Base-by-base conservation (phyloP, 345 rosid species). In the Hibiscus trionum region DNA sequence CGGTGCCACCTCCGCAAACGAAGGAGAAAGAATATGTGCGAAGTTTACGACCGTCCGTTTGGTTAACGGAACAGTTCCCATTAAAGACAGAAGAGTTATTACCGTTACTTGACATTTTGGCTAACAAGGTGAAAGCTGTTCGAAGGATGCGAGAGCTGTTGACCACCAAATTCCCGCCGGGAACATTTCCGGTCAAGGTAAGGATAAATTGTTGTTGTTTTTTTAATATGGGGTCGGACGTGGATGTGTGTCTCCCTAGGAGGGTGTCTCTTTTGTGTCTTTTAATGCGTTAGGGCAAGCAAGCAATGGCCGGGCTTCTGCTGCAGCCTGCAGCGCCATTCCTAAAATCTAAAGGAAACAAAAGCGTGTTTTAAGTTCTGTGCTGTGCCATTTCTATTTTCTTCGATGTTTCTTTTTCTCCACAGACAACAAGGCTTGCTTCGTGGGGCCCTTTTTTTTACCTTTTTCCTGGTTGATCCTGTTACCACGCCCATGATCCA, bases 111-210 rank as follows among this genome's bases (percentile, higher is more conserved):
- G 99, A 95, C 72, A 95, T 95, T 74, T 77, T 95, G 80, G 99
- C 98, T 1, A 95, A 75, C 24, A 95, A 95, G 74, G 98, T 95
- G 63, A 95, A 95, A 84, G 99, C 99, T 21, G 97, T 92, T 21
- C 77, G 97, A 57, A 78, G 99, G 69, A 84, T 92, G 93, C 81
- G 98, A 29, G 99, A 95, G 60, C 73, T 95, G 24, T 87, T 95
- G 75, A 95, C 99, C 26, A 90, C 99, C 0, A 95, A 92, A 75
- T 92, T 95, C 82, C 99, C 97, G 82, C 82, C 94, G 86, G 98
- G 97, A 0, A 95, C 96, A 0, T 95, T 95, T 21, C 98, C 99
- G 82, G 97, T 92, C 7, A 95, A 95, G 96, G 98, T 95, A 85
- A 64, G 74, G 5, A 16, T 6, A 15, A 24, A 12, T 57, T 14